Percentiles rank a stretch among this genome's conserved stretches.
phyloP scores from a whole-genome alignment of 768 basidiomycete genomes.

The Strobilomyces echinocephalus region DNA sequence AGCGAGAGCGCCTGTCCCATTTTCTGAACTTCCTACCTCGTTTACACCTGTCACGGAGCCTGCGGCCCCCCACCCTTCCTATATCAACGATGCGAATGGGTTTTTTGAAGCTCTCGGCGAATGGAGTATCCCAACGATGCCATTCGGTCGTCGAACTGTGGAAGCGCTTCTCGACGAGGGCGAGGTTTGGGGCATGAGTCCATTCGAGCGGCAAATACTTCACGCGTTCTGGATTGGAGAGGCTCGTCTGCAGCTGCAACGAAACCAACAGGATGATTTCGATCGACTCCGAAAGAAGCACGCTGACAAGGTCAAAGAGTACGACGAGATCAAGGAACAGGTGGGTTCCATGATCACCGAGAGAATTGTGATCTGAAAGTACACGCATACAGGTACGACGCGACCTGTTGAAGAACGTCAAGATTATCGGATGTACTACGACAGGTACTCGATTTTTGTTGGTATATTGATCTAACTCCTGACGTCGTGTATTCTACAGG shows the following conservation, averaged over 20 bases:
- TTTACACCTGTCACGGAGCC: not conserved
- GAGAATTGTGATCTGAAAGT: not conserved
- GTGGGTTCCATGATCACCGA: conserved; percentile 31
- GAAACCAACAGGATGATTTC: conserved; percentile 39
- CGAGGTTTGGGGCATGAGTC: conserved; percentile 53
- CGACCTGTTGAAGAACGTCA: conserved; percentile 45
- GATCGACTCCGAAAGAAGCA: conserved; percentile 36
- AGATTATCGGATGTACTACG: conserved; percentile 75
- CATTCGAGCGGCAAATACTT: conserved; percentile 42
- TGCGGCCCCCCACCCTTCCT: not conserved
- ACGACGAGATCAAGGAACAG: conserved; percentile 47
- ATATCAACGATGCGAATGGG: conserved; percentile 22
- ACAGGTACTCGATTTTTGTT: conserved; percentile 43
- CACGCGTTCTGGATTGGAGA: conserved; percentile 44
- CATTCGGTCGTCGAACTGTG: conserved; percentile 35
- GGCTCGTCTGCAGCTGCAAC: conserved; percentile 32
- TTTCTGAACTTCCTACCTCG: not conserved
- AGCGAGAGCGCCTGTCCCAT: not conserved
- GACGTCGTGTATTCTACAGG: conserved; percentile 34
- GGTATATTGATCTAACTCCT: not conserved
- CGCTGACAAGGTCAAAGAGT: conserved; percentile 34
- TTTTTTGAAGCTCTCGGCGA: conserved; percentile 40
- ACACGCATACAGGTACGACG: conserved; percentile 44
- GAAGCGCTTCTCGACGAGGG: conserved; percentile 31
- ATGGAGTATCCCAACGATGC: conserved; percentile 34